Evolutionary conservation across 2,329 filamentous ascomycete species (phyloP), one percentile per base, ranked within the genome.

Genomic region (Alternaria conjuncta): DNA sequence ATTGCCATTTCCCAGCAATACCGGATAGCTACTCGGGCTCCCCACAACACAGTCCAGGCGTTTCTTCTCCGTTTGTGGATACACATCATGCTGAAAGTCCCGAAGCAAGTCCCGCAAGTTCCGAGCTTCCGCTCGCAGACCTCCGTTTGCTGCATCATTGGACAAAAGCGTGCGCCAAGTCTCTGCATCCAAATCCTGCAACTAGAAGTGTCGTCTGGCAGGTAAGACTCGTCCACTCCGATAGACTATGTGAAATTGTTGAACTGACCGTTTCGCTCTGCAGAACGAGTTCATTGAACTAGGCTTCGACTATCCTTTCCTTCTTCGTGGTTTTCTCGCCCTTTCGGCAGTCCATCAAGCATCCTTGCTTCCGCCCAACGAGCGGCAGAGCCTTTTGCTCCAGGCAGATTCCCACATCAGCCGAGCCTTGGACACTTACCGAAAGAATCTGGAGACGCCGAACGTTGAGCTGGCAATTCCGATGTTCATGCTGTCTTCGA

Each of bases 341-440:
- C 63, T 75, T 10, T 71, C 75, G 9, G 75, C 75, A 26, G 63
- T 74, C 3, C 75, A 77, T 55, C 74, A 76, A 50, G 70, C 70
- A 11, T 57, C 69, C 8, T 63, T 67, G 25, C 64, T 70, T n/a
- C 54, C 68, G 10, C 61, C 64, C 25, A 63, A 64, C 23, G 70
- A 76, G 32, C 61, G 71, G 23, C 68, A 66, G 28, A 63, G 26
- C 15, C 71, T 77, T 8, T 59, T 77, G 2, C 49, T 69, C 9
- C 75, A 76, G 49, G 75, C 75, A 13, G 70, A 76, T 51, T 61
- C 64, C 11, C 74, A 77, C n/a, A 72, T 77, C 18, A 71, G 69
- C 32, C 70, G 64, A 11, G 69, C 73, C 32, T 60, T 77, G 12
- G 67, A 67, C 6, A 67, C 65, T 8, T 75, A 75, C 46, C 63